Evolutionary conservation across 148 eudicot genomes (phyloP), one percentile per base, ranked within the genome.

Genomic region (Chenopodium album): DNA sequence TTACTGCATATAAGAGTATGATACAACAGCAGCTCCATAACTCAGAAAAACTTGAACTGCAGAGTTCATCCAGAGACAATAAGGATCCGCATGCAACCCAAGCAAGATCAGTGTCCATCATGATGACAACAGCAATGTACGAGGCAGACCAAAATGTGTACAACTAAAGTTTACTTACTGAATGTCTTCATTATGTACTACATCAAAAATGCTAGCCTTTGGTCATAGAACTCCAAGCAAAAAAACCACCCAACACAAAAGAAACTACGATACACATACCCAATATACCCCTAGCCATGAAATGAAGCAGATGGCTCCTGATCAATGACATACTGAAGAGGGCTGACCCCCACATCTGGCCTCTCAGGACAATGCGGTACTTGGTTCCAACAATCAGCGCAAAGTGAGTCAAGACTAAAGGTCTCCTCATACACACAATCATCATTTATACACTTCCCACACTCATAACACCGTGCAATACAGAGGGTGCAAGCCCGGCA

Each of bases 401-500:
- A 93, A 28, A 86, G 80, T 17, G 52, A n/a, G 46, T 91, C 97
- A 34, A 93, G 78, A 69, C 86, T 88, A 76, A 91, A 91, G 4
- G 90, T 91, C 80, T 97, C 98, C 81, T 86, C 93, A 69, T 87
- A 93, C 73, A 80, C 94, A 44, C 75, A 83, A 79, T 87, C 89
- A n/a, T 76, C 83, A 41, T 41, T 41, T 29, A 92, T 82, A 84
- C 99, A 97, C 80, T 88, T 84, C 23, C 99, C 99, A 80, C 99
- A 97, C 65, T 83, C 83, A 67, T 52, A 64, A 85, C 99, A 97
- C 44, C 98, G 89, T 1, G 88, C 79, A 69, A 94, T 94, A 86
- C 99, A 97, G 12, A 87, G 76, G 17, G 62, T 84, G 80, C 99
- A 97, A 48, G 90, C 99, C 89, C 93, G 87, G 78, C 98, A 97